These are phyloP conservation scores for Bigelowiella natans DNA, from an alignment of 78 protist species.

Conservation along the genomic window DNA sequence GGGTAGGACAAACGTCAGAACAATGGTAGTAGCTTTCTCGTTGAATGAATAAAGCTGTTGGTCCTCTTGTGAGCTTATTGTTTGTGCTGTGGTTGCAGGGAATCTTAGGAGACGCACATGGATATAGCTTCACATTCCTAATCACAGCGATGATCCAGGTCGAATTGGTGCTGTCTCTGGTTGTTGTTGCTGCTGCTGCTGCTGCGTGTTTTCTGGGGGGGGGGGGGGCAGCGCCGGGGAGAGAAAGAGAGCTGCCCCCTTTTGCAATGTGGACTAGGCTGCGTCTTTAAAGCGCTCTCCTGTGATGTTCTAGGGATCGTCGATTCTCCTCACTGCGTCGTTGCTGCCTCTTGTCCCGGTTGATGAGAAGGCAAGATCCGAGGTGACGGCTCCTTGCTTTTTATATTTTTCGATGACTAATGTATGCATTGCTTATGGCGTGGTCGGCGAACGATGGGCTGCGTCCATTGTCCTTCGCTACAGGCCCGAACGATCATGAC, in stretches of 20 bases:
- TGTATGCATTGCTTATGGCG: no score
- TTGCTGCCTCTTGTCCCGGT: not conserved
- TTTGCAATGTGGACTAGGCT: not conserved
- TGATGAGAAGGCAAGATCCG: not conserved
- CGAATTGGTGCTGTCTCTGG: no score
- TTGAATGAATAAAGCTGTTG: not conserved
- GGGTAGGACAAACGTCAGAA: no score
- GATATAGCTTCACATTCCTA: not conserved
- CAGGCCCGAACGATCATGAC: no score
- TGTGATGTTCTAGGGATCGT: not conserved
- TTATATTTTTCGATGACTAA: no score
- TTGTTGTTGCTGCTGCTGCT: no score
- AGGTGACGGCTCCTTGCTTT: no score
- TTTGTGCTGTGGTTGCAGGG: not conserved
- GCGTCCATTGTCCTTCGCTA: no score
- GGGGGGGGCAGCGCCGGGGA: no score
- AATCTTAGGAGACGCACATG: not conserved
- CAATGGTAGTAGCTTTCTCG: not conserved
- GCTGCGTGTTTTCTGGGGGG: no score
- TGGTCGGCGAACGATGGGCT: no score
- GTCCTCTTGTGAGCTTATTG: not conserved
- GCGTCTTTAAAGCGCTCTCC: not conserved
- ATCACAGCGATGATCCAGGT: not conserved
- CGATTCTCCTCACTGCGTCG: not conserved
- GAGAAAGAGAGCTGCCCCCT: no score